phyloP scores from a whole-genome alignment of 352 stramenopile species.

The Aphanomyces euteiches region DNA sequence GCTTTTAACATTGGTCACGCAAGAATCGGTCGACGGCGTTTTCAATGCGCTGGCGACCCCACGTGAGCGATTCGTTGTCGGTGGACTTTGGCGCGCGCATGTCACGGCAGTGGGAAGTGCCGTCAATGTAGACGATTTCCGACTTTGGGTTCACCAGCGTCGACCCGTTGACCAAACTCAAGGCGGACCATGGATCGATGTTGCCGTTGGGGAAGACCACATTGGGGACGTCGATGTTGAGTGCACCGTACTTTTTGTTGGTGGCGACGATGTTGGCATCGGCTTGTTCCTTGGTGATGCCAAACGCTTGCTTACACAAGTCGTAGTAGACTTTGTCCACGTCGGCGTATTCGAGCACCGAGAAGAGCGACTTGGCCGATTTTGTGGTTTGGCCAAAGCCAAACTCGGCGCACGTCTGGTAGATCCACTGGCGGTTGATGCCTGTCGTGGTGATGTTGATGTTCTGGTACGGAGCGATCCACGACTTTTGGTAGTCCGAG shows the following conservation, averaged over 20 bases:
- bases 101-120: constrained; percentile 24
- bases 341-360: constrained; percentile 81
- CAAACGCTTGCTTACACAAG: constrained; percentile 67
- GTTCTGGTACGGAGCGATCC: constrained; percentile 74
- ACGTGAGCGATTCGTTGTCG: not conserved
- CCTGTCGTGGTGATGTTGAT: constrained; percentile 57
- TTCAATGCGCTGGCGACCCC: constrained; percentile 19
- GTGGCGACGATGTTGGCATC: constrained; percentile 54
- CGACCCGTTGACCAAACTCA: constrained; percentile 29
- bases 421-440: constrained; percentile 42
- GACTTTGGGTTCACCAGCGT: constrained; percentile 20
- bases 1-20: constrained; percentile 7
- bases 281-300: constrained; percentile 48
- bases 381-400: constrained; percentile 79
- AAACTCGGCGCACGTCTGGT: constrained; percentile 68
- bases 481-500: constrained; percentile 71
- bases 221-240: constrained; percentile 57
- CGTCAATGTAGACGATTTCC: constrained; percentile 22
- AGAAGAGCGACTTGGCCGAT: constrained; percentile 30
- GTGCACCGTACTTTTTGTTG: constrained; percentile 63
- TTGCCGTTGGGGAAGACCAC: constrained; percentile 81
- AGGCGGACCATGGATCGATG: constrained; percentile 68
- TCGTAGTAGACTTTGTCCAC: constrained; percentile 74
- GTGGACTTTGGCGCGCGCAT: constrained; percentile 5
- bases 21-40: constrained; percentile 11